Base-by-base conservation (phyloP, 164 flowering plant species). In the Vitis cinerea region DNA sequence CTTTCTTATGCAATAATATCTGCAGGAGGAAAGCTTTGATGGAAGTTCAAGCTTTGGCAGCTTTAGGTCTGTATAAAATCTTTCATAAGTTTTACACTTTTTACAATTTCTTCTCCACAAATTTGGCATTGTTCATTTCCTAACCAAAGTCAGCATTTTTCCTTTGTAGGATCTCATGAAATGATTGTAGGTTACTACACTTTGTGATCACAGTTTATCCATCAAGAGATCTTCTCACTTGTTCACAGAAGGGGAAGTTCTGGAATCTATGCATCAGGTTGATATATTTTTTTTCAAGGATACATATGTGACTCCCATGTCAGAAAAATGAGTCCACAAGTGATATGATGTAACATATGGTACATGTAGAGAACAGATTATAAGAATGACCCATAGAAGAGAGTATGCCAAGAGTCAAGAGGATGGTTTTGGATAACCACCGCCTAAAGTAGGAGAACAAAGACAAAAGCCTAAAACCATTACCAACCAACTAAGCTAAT, bases 1-100 rank as follows among this genome's bases (percentile, higher is more conserved):
- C 63, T 77, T 64, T n/a, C 77, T 78, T n/a, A 71, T 70, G 19
- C 44, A 53, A 63, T 67, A 13, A 31, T 50, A 47, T 59, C 71
- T 76, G 72, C 85, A 95, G 99, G 89, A 82, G 85, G 71, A 88
- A 81, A 67, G 97, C 99, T 63, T 79, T 93, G 75, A 93, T 95
- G 99, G 99, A 95, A 82, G 98, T 93, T 77, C 99, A 95, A 85
- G 92, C 93, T 78, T 76, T 95, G 80, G 97, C 94, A 23, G 98
- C 98, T 69, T 63, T 95, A 80, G 98, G 99, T 91, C 55, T 75
- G 81, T 55, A 31, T 23, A 1, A 1, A 4, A 30, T 66, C n/a
- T 30, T 31, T 31, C 44, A 31, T 6, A 31, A 31, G 7, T 3
- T 57, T 56, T 50, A 16, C 27, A 17, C 30, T 37, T 12, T 0